Conservation (phyloP, 257 asterid genomes). For the Fraxinus quadrangulata region DNA sequence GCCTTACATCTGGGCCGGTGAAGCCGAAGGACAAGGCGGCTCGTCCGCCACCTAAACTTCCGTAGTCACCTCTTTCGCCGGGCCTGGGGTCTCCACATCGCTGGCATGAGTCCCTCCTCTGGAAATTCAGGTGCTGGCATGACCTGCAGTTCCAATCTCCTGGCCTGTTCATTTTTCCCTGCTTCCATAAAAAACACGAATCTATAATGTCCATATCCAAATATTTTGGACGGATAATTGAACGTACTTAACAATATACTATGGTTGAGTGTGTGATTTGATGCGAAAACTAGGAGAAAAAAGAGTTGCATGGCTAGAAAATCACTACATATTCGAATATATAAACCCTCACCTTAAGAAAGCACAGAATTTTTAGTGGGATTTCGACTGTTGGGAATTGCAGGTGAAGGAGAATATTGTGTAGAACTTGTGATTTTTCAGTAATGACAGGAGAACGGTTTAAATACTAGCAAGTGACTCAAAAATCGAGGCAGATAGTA, state of each 20-base stretch:
- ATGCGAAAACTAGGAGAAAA: background rate
- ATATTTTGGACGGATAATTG: background rate
- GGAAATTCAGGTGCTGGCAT: slow-evolving; percentile 95
- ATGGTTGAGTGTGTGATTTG: background rate
- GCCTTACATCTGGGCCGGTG: slow-evolving; percentile 96
- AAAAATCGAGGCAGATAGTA: slow-evolving; percentile 46
- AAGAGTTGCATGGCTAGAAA: background rate
- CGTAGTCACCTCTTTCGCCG: slow-evolving; percentile 47
- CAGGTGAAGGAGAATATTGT: slow-evolving; percentile 13
- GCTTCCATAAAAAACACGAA: background rate
- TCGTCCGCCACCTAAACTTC: slow-evolving; percentile 50
- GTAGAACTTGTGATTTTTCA: slow-evolving; percentile 39
- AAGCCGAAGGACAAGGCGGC: slow-evolving; percentile 44
- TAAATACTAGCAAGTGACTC: slow-evolving; percentile 58
- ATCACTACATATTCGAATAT: background rate
- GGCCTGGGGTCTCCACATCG: slow-evolving; percentile 88
- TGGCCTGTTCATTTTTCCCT: slow-evolving; percentile 73
- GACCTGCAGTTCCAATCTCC: slow-evolving; percentile 99
- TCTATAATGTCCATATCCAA: background rate
- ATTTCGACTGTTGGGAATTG: background rate
- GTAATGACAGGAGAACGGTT: slow-evolving; percentile 38
- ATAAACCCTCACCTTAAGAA: slow-evolving; percentile 14
- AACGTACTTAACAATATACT: background rate
- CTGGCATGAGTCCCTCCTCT: slow-evolving; percentile 93
- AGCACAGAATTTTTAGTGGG: background rate